Conservation (phyloP, 768 basidiomycete genomes). For the Pisolithus sp. region DNA sequence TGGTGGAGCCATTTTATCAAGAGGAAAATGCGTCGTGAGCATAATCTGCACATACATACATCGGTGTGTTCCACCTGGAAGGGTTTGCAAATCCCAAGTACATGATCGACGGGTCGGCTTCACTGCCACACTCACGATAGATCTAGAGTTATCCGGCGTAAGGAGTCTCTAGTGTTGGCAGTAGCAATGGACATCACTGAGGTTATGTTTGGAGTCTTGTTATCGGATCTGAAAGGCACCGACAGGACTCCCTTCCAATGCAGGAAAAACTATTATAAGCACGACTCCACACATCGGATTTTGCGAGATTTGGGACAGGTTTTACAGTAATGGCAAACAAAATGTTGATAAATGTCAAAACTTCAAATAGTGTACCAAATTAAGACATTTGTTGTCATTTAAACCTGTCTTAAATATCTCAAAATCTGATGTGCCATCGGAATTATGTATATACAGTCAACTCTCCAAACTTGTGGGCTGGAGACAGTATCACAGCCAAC, state of each 20-base stretch:
- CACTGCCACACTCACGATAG: conserved; percentile 45
- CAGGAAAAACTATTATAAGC: neutral
- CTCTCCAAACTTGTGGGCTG: no score
- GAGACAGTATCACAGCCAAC: no score
- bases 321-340: no score
- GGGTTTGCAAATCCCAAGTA: conserved; percentile 53
- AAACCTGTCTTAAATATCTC: no score
- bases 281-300: no score
- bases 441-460: no score
- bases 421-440: no score
- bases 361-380: no score
- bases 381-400: no score
- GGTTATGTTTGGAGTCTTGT: conserved; percentile 39
- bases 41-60: conserved; percentile 57
- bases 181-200: conserved; percentile 65
- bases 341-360: no score
- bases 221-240: neutral
- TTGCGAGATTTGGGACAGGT: no score
- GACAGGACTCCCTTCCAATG: neutral
- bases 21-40: conserved; percentile 44
- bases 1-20: conserved; percentile 34
- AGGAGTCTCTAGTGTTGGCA: conserved; percentile 45
- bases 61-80: conserved; percentile 50
- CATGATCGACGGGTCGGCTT: neutral
- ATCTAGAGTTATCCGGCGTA: conserved; percentile 41